A percentile compares a stretch with the other conserved stretches of the same genome.
Conservation (phyloP, 1,284 basidiomycete genomes). For the Ustilago vetiveriae region DNA sequence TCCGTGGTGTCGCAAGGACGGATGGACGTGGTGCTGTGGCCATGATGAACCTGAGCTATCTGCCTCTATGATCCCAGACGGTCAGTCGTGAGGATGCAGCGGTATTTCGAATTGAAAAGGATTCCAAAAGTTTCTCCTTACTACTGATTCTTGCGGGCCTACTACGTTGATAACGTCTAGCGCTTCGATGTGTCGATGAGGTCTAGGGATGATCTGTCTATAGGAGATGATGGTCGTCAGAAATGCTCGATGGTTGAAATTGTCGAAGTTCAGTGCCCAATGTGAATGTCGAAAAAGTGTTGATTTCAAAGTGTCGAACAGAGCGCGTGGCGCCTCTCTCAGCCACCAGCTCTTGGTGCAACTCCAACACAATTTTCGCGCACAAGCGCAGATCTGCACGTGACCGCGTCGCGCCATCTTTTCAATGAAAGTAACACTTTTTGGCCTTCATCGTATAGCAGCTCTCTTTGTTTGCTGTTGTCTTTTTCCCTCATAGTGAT, state of each 20-base stretch:
- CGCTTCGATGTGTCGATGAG: no score
- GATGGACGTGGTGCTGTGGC: conserved; percentile 31
- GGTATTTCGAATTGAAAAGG: no score
- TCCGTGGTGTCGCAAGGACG: conserved; percentile 40
- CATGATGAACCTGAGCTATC: conserved; percentile 8
- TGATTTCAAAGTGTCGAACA: conserved; percentile 23
- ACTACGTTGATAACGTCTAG: no score
- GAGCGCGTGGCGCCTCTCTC: conserved; percentile 15
- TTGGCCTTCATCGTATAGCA: no score
- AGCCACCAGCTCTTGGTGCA: not conserved
- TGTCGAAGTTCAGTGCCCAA: not conserved
- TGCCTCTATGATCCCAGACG: not conserved
- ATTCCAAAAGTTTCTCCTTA: no score
- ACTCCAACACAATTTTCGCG: no score
- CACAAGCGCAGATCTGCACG: conserved; percentile 10
- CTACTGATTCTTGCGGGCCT: no score
- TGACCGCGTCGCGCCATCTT: conserved; percentile 30
- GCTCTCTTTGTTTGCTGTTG: no score
- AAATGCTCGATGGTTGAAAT: not conserved
- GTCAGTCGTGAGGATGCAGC: not conserved
- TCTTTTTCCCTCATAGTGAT: no score
- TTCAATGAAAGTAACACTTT: conserved; percentile 28
- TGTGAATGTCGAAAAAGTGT: conserved; percentile 7
- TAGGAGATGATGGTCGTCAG: not conserved
- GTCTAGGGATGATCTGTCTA: not conserved